Evolutionary conservation across 2,329 filamentous ascomycete genomes (phyloP), one percentile per base, ranked within the genome.

Genomic region (Cryphonectria radicalis): DNA sequence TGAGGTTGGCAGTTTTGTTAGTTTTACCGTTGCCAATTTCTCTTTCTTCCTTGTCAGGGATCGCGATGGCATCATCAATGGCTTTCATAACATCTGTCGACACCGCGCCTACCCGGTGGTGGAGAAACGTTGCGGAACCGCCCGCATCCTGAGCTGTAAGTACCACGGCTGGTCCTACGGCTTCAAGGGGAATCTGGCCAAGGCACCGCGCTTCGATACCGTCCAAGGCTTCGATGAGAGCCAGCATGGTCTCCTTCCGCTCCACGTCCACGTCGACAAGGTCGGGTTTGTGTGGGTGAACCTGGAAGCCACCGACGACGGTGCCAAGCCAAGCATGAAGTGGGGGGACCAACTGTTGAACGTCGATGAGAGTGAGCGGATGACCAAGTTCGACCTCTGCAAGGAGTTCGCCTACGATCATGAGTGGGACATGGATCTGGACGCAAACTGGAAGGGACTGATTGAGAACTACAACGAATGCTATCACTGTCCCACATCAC

Each of bases 221-320:
- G 76, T 84, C 1, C 65, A 76, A 10, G 78, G 77, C 25, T 84
- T 84, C 64, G 79, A 83, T 63, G 83, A 81, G 71, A 73, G 71
- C 28, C 76, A 81, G 71, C 76, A 88, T 72, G 80, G 82, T 22
- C 78, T 88, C 0, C 82, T 87, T 69, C 80, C 79, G 0, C 79
- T 87, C 46, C 83, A 86, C 68, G 79, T 85, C 4, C 82, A 83
- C 53, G 75, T 85, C 46, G 85, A 86, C 74, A 72, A 71, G 28
- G 80, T 80, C 28, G 84, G 84, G 14, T 87, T 87, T 73, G 77
- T 87, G 46, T 87, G 84, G 83, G 80, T 86, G 67, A 87, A 87
- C 74, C 74, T 87, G n/a, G 83, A 87, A 67, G 76, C 78, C 28
- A 70, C 65, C 0, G 78, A 73, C 67, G 25, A 28, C 1, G 63